These are phyloP conservation scores for Ceratocystis diversiconidia DNA, from an alignment of 2,329 filamentous ascomycete species.

Conservation along the genomic window DNA sequence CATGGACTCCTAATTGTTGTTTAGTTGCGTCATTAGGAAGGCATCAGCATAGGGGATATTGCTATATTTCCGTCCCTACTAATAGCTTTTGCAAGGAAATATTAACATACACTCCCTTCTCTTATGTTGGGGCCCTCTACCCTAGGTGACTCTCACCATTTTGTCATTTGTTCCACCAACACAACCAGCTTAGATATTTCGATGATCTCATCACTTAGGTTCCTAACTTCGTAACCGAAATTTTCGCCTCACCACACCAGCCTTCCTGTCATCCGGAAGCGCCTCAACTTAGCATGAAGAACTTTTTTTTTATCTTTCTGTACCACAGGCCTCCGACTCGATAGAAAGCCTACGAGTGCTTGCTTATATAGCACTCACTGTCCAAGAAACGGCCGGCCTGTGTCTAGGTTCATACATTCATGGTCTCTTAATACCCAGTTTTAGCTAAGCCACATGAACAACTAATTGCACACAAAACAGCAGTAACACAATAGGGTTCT, in stretches of 20 bases:
- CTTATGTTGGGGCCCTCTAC: background rate
- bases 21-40: background rate
- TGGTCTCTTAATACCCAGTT: background rate
- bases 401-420: no score
- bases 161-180: background rate
- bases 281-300: background rate
- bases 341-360: background rate
- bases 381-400: no score
- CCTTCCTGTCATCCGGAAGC: background rate
- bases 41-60: no score
- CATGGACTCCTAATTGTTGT: background rate
- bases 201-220: background rate
- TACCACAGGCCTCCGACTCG: background rate
- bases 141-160: background rate
- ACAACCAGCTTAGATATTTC: background rate
- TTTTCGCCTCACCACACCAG: background rate
- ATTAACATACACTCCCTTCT: background rate
- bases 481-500: background rate
- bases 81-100: no score
- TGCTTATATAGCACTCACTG: no score
- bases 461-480: background rate
- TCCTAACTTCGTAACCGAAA: background rate
- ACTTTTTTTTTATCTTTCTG: background rate
- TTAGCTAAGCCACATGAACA: constrained; percentile 2
- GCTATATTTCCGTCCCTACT: no score